Evolutionary conservation across 345 rosid species (phyloP).

Genomic region (Salix suchowensis): DNA sequence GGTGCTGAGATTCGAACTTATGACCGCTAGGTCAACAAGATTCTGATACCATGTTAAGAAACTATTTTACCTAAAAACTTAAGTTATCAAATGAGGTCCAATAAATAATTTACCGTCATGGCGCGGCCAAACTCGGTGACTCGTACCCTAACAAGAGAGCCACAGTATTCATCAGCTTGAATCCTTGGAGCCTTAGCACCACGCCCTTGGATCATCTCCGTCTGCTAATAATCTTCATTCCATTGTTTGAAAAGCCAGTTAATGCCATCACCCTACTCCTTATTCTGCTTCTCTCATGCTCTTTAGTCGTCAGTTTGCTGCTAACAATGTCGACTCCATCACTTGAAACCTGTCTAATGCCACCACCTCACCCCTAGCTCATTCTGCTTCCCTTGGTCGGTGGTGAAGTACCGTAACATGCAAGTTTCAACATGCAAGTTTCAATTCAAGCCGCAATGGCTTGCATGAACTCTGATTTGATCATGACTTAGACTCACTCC

Average conservation of each 20-base stretch:
- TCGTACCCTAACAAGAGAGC: background rate
- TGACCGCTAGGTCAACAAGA: too few species aligned
- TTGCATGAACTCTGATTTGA: background rate
- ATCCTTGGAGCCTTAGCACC: background rate
- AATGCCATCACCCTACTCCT: background rate
- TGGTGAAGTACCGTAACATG: background rate
- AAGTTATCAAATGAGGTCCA: fast-evolving
- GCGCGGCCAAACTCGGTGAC: background rate
- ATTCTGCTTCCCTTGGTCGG: background rate
- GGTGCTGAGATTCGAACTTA: fast-evolving
- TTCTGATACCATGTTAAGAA: too few species aligned
- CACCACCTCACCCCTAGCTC: background rate
- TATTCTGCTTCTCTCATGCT: background rate
- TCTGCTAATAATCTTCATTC: background rate
- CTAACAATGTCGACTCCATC: background rate
- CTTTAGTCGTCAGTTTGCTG: background rate
- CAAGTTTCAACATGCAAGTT: background rate
- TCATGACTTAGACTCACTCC: background rate
- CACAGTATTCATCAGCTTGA: background rate
- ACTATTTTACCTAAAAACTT: too few species aligned
- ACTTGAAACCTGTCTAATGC: background rate
- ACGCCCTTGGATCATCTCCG: background rate
- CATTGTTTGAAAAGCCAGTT: too few species aligned
- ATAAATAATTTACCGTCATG: background rate
- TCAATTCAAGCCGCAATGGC: background rate